Evolutionary conservation across 2,329 filamentous ascomycete genomes (phyloP).

Genomic region (Pseudocercospora ulei): DNA sequence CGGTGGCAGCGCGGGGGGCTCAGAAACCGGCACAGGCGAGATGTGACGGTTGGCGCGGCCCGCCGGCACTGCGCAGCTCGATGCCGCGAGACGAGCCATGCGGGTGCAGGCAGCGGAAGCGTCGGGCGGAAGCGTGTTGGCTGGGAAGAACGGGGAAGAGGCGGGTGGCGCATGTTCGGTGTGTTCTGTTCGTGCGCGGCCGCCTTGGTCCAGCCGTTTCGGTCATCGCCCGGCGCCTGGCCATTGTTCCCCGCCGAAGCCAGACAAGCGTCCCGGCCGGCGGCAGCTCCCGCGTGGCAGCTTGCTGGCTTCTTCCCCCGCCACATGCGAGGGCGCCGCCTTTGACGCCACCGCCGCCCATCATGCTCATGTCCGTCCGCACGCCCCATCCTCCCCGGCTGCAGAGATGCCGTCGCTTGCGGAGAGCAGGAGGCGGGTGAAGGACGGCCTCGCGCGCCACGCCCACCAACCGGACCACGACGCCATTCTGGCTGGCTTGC

Average conservation of each 20-base stretch:
- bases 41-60: slow-evolving; percentile 15
- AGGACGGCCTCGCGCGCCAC: slow-evolving; percentile 21
- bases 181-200: too few relatives aligned
- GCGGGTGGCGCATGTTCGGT: slow-evolving; percentile 1
- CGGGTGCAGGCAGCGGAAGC: slow-evolving; percentile 2
- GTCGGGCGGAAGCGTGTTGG: not conserved
- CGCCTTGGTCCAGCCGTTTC: too few relatives aligned
- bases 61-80: slow-evolving; percentile 19
- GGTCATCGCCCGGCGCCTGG: too few relatives aligned
- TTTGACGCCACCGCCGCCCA: not conserved
- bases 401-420: slow-evolving; percentile 31
- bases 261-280: too few relatives aligned
- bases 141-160: too few relatives aligned
- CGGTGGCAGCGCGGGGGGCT: slow-evolving; percentile 1
- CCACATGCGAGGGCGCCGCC: too few relatives aligned
- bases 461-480: slow-evolving; percentile 28
- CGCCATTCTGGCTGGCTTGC: slow-evolving; percentile 29
- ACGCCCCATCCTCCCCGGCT: not conserved
- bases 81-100: slow-evolving; percentile 26
- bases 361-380: slow-evolving; percentile 10
- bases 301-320: too few relatives aligned
- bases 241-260: too few relatives aligned
- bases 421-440: slow-evolving; percentile 30
- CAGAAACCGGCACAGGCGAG: slow-evolving; percentile 7
- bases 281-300: too few relatives aligned